Base-by-base conservation (phyloP, 2,329 filamentous ascomycete genomes). In the Allantophomopsis cytisporea region DNA sequence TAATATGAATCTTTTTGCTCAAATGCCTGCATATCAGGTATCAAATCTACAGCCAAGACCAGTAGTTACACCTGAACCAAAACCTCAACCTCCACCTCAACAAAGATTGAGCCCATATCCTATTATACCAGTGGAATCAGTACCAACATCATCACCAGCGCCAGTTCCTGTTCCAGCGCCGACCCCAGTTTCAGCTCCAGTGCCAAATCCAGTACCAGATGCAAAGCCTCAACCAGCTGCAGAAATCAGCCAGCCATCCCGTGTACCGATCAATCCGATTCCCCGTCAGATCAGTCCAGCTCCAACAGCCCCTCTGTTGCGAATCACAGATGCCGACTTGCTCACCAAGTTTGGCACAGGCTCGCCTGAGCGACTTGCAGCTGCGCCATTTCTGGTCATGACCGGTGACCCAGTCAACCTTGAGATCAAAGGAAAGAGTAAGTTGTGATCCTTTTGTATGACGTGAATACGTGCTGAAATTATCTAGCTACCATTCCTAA, bases 291-390 rank as follows among this genome's bases (percentile, higher is more conserved):
- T 28, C 23, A 28, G 23, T 28, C 23, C 23, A 28, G 8, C 8
- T 28, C 23, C 23, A 10, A 28, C 23, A 28, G 7, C 23, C 23
- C 5, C 7, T 28, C 23, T 28, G 8, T 28, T 28, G 23, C 37
- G 42, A 30, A 39, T 43, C 31, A 45, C 40, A 2, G 45, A 52
- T 37, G 47, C 50, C 17, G 49, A 53, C 12, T 21, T 55, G 34
- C 39, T 47, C 16, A 36, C 47, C 18, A 28, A 28, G 8, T 28
- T 28, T 8, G 23, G 23, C 8, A 8, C 7, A 10, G 23, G 23
- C 3, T 10, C 23, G 3, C 8, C 23, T 8, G 23, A 28, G 23
- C 4, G 23, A 28, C 23, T 28, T 28, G 31, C 31, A 17, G 31
- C 31, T 13, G 31, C 31, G 16, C 31, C 31, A 34, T 34, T 34